Evolutionary conservation across 805 yeast species (phyloP).

Genomic region (Blastobotrys parvus): DNA sequence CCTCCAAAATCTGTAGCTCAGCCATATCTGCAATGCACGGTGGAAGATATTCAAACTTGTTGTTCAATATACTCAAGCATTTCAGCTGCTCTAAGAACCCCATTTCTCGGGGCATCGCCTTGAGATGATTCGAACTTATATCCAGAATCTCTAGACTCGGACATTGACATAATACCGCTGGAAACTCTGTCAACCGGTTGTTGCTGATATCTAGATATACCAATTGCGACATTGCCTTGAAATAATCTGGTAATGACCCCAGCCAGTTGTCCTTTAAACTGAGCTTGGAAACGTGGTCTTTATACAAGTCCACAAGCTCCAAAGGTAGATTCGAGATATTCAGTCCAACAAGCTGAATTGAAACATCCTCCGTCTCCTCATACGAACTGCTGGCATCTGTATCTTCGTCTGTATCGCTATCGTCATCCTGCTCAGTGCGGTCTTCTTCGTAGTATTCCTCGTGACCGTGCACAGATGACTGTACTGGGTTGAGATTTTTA

Average conservation of each 20-base stretch:
- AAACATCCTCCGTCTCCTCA: slow-evolving; percentile 17
- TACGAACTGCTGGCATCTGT: slow-evolving; percentile 3
- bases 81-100: slow-evolving; percentile 34
- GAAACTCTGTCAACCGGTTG: slow-evolving; percentile 48
- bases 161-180: slow-evolving; percentile 32
- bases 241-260: slow-evolving; percentile 38
- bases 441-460: slow-evolving; percentile 1
- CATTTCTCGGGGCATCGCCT: slow-evolving; percentile 40
- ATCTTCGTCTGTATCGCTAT: slow-evolving; percentile 4
- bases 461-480: not conserved
- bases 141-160: slow-evolving; percentile 55
- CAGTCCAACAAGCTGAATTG: slow-evolving; percentile 34
- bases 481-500: not conserved
- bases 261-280: slow-evolving; percentile 47
- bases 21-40: slow-evolving; percentile 43
- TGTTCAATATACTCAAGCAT: slow-evolving; percentile 54
- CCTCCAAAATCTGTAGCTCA: slow-evolving; percentile 48
- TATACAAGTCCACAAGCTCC: slow-evolving; percentile 32
- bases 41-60: slow-evolving; percentile 48
- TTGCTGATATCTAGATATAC: slow-evolving; percentile 59
- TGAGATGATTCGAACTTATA: slow-evolving; percentile 47
- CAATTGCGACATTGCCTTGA: slow-evolving; percentile 35
- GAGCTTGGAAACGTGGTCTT: slow-evolving; percentile 38
- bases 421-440: not conserved
- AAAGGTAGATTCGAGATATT: slow-evolving; percentile 33